phyloP scores from a whole-genome alignment of 805 yeast species.

The Hanseniaspora occidentalis region DNA sequence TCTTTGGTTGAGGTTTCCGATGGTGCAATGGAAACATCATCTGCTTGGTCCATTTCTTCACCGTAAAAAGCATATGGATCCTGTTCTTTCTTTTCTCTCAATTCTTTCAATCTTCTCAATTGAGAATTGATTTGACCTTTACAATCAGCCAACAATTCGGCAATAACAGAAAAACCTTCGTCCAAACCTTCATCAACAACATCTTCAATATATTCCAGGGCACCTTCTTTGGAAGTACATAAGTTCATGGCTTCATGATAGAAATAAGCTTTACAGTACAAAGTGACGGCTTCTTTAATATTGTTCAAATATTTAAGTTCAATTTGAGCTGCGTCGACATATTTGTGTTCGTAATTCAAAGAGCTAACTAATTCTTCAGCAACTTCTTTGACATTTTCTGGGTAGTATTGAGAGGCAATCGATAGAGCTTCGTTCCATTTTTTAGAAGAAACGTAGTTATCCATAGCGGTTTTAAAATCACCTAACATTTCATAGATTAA shows the following conservation, averaged over 20 bases:
- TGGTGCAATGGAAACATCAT: conserved; percentile 88
- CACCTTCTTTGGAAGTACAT: conserved; percentile 32
- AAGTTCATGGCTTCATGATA: conserved; percentile 69
- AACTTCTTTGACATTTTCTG: conserved; percentile 29
- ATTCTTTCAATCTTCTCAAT: conserved; percentile 67
- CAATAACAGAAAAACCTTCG: conserved; percentile 79
- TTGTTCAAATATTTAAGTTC: conserved; percentile 50
- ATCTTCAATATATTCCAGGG: conserved; percentile 35
- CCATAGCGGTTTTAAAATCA: conserved; percentile 47
- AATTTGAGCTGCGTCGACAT: conserved; percentile 70
- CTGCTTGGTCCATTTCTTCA: conserved; percentile 64
- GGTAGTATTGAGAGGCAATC: conserved; percentile 33
- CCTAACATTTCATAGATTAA: conserved; percentile 60
- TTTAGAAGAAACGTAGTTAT: conserved; percentile 54
- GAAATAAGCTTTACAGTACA: conserved; percentile 61
- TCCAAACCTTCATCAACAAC: conserved; percentile 63
- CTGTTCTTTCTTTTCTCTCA: conserved; percentile 67
- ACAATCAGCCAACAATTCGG: conserved; percentile 91
- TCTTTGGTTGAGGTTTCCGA: conserved; percentile 88
- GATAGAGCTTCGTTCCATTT: conserved; percentile 80
- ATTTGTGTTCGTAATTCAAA: conserved; percentile 57
- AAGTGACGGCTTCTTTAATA: conserved; percentile 46
- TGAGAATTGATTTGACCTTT: conserved; percentile 76
- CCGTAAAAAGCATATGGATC: conserved; percentile 86
- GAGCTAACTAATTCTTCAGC: conserved; percentile 50